Base-by-base conservation (phyloP, 2,329 filamentous ascomycete species). In the Hymenoscyphus occultus region DNA sequence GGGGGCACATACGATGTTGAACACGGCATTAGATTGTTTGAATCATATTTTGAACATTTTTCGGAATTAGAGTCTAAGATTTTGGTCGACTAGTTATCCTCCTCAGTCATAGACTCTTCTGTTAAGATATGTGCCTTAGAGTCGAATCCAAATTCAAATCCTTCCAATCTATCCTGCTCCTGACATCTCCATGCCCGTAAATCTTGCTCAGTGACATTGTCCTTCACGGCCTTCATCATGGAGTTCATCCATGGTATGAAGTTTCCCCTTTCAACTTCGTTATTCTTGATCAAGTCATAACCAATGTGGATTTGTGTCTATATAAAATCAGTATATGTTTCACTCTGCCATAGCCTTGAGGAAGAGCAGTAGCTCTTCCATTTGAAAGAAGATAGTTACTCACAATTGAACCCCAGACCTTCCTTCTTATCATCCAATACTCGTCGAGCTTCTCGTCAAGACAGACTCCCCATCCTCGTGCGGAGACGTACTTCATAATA, bases 1-100 rank as follows among this genome's bases (percentile, higher is more conserved):
- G 91, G 91, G 31, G 95, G 95, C 48, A 87, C 90, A 1, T 86
- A 93, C 72, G 94, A 99, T 79, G 90, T 98, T 0, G 91, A 90
- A 71, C 86, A 95, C 79, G 91, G 91, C 0, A 88, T 97, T 69
- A 89, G 90, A 74, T 77, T 99, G 62, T 98, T 99, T 77, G 87
- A 90, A 69, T 87, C 89, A 71, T 99, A 97, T 80, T 93, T 96
- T 76, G 83, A 89, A 71, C 85, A 90, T 75, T 99, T 93, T 76
- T 90, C 90, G n/a, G 85, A 86, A 69, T 77, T 97, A 72, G 92
- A 97, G 80, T 82, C 85, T 70, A 94, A 86, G 77, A 94, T 98
- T 65, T 77, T 96, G 65, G 86, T 97, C 45, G 93, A 97, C 78
- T 96, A 80, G 64, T 51, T 51, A 7, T 48, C 7, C 19, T 51